Evolutionary conservation across 257 asterid genomes (phyloP), one percentile per base, ranked within the genome.

Genomic region (Fraxinus anomala): DNA sequence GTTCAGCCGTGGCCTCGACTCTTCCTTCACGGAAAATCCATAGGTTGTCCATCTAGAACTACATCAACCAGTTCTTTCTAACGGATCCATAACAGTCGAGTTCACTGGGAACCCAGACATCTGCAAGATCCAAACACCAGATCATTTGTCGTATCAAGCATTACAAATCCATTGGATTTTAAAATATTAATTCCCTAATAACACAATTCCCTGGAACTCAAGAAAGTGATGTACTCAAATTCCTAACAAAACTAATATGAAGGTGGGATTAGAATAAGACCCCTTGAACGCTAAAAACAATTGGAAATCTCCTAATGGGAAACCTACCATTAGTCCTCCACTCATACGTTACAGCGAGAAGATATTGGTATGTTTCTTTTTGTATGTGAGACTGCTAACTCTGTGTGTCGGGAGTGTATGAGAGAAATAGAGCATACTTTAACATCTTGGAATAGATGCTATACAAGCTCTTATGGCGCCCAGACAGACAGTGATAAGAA

Each of bases 401-500:
- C 6, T 47, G 19, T 47, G 16, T 10, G n/a, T 11, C 28, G 54
- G n/a, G 19, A 11, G 6, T 47, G 56, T 47, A 16, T 11, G 17
- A 14, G n/a, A 47, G n/a, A 47, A 11, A 12, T 66, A 49, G 67
- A 34, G 74, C 91, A 30, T 91, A 94, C 99, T 91, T 93, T 73
- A 80, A 73, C 99, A 95, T 93, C 86, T 95, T 93, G 85, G 88
- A 83, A 72, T 91, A 89, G 87, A 91, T 89, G 90, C 98, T 86
- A 80, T 90, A 95, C 88, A 93, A 82, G 94, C 97, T 93, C 79
- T 95, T 95, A 73, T 95, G 96, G 72, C 98, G 80, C 79, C 97
- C 99, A 3, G 91, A 93, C 40, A 89, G 86, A 73, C 28, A 26
- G 77, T 89, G 91, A 83, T 84, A 90, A 23, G 91, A 70, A 77